Conservation (phyloP, 805 yeast species). For the Pichia ethanolica region DNA sequence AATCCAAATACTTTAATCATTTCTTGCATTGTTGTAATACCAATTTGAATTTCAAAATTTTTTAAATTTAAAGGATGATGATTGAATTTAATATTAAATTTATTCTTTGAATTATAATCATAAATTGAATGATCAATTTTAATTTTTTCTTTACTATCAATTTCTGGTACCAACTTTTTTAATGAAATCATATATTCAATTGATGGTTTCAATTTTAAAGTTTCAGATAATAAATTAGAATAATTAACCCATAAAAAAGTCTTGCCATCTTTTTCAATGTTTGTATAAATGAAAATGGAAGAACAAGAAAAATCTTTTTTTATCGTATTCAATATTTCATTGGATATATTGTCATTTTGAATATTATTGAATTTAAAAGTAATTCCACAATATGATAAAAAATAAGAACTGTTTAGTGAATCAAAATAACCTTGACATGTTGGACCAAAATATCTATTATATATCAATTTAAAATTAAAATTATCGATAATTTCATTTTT, state of each 20-base stretch:
- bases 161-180: background rate
- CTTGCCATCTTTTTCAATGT: slow-evolving; percentile 21
- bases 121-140: background rate
- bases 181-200: background rate
- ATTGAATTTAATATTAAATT: slow-evolving; percentile 3
- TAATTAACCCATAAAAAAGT: background rate
- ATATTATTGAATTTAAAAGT: slow-evolving; percentile 38
- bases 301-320: slow-evolving; percentile 31
- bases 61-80: slow-evolving; percentile 8
- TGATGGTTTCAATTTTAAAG: background rate
- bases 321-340: slow-evolving; percentile 20
- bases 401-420: slow-evolving; percentile 24
- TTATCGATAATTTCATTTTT: slow-evolving; percentile 18
- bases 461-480: slow-evolving; percentile 35
- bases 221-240: background rate
- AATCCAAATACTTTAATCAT: slow-evolving; percentile 43
- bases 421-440: slow-evolving; percentile 47
- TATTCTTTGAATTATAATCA: background rate
- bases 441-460: slow-evolving; percentile 54
- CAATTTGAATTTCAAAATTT: slow-evolving; percentile 26
- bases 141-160: background rate
- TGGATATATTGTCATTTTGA: slow-evolving; percentile 10
- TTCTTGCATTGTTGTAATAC: slow-evolving; percentile 43
- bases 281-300: slow-evolving; percentile 34
- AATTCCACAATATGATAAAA: slow-evolving; percentile 50